Base-by-base conservation (phyloP, 345 rosid species). In the Rhizophora mangle region DNA sequence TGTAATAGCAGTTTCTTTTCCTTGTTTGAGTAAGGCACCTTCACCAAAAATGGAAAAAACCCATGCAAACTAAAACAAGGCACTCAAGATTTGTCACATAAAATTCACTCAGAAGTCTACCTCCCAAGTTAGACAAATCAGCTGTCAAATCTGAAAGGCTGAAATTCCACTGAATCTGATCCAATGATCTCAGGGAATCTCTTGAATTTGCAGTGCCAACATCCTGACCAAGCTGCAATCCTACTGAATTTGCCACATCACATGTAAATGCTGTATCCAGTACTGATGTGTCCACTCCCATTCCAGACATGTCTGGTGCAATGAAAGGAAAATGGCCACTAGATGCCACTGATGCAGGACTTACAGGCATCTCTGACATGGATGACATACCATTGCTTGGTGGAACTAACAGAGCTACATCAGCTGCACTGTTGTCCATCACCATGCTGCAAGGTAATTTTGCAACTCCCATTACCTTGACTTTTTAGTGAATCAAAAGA, bases 151-250 rank as follows among this genome's bases (percentile, higher is more conserved):
- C 96, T 22, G 97, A 83, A 68, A 92, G 91, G 47, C 96, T 92
- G 80, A 95, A 95, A 79, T 82, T 89, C 99, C 99, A 95, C 63
- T 81, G 94, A 72, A 90, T 86, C 84, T 92, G 97, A 80, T 92
- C 99, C 76, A 95, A 81, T 37, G 96, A 82, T 68, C 99, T 81
- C 32, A 88, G 85, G 59, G 85, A 76, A 73, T 90, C 96, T 85
- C 96, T 85, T n/a, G 94, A 81, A 74, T 79, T 84, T 57, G 96
- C 96, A 60, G 82, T 80, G 62, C 87, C 96, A 61, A 77, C 88
- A 69, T 90, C 97, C 24, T 82, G 84, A 70, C 82, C 96, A 63
- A 92, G 95, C 80, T 89, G 96, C 83, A 91, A 87, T 39, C 93
- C 96, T 6, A 86, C 96, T 20, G 99, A 83, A 80, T 86, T 87